Evolutionary conservation across 495 filamentous ascomycete genomes (phyloP).

Genomic region (Aspergillus homomorphus): DNA sequence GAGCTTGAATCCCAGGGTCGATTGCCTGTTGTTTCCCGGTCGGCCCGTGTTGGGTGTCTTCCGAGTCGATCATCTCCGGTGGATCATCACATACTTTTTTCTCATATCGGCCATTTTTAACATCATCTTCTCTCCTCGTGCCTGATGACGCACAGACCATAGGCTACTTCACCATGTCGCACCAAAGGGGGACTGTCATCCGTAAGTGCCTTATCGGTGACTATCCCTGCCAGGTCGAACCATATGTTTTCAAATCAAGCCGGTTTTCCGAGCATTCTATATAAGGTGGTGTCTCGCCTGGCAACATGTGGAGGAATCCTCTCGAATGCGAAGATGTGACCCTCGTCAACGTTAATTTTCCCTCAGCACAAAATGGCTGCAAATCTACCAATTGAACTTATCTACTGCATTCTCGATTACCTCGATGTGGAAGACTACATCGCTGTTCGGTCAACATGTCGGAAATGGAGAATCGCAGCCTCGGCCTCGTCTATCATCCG

Average conservation of each 20-base stretch:
- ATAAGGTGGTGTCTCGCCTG: background rate
- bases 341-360: background rate
- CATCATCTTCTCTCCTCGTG: background rate
- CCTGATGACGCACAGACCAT: background rate
- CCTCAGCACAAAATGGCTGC: slow-evolving; percentile 3
- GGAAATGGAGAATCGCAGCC: slow-evolving; percentile 19
- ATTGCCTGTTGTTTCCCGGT: background rate
- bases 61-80: slow-evolving; percentile 2
- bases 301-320: background rate
- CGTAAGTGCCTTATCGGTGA: background rate
- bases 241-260: background rate
- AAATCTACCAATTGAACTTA: slow-evolving; percentile 21
- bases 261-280: background rate
- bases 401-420: slow-evolving; percentile 18
- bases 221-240: background rate
- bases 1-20: background rate
- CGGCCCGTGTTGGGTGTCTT: background rate
- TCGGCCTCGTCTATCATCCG: slow-evolving; percentile 17
- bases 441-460: slow-evolving; percentile 17
- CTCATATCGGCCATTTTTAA: background rate
- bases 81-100: background rate
- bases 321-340: background rate
- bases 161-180: background rate
- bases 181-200: background rate
- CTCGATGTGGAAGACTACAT: slow-evolving; percentile 18